Evolutionary conservation across 306 rosid genomes (phyloP), one percentile per base, ranked within the genome.

Genomic region (Fagus crenata): DNA sequence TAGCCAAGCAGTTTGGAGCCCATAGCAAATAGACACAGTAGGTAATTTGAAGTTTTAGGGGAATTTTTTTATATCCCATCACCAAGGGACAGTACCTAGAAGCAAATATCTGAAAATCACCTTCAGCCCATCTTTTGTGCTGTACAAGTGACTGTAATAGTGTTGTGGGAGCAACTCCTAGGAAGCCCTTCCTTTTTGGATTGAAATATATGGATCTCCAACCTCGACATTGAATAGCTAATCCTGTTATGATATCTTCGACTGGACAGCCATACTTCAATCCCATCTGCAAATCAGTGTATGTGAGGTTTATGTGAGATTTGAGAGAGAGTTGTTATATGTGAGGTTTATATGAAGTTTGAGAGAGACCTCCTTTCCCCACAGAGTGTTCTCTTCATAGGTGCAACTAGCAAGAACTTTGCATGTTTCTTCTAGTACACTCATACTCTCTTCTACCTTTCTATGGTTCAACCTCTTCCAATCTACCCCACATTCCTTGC

Each of bases 191-290:
- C 51, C 49, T 72, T 33, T 72, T 1, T 36, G 75, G 75, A 33
- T n/a, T 51, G 32, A 35, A 53, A 17, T 72, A 72, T 8, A 69
- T 33, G 17, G 81, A 78, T 71, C 73, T 78, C 81, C 81, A 78
- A 3, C 76, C 81, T 71, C 75, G 36, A 55, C 81, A 70, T 31
- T 78, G 81, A 43, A 70, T 78, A 2, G 55, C 49, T 33, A 78
- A 51, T 8, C 81, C 81, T 46, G 81, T 78, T 32, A 71, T 2
- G 5, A 70, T 0, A 37, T 78, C 76, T 33, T 78, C 81, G 40
- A 70, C 76, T 31, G 51, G 31, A 59, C 70, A 78, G 9, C 81
- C 81, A 70, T 78, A 78, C 76, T 56, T 70, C 76, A 78, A 15
- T 0, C 76, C 76, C 71, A 55, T 68, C 80, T 76, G 80, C 53